These are phyloP conservation scores for Emmonsiellopsis sp. DNA, from an alignment of 2,329 filamentous ascomycete species.

Conservation along the genomic window DNA sequence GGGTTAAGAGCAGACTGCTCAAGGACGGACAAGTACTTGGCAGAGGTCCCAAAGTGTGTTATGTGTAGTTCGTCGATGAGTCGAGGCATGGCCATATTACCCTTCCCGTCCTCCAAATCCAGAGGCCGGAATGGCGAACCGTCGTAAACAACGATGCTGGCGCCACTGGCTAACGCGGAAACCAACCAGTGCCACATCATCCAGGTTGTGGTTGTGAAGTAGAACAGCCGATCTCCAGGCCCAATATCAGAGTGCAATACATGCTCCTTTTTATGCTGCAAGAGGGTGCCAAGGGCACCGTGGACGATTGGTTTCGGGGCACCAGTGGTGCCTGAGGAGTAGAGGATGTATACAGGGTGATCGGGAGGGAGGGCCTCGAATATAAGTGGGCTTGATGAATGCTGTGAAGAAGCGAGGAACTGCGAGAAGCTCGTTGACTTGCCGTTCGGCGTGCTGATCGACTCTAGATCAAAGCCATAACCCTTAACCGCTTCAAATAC, in stretches of 20 bases:
- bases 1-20: slow-evolving; percentile 67
- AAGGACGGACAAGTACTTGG: slow-evolving; percentile 83
- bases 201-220: slow-evolving; percentile 93
- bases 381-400: slow-evolving; percentile 31
- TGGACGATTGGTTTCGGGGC: slow-evolving; percentile 91
- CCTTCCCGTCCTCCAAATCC: slow-evolving; percentile 45
- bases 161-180: slow-evolving; percentile 71
- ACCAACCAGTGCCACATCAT: slow-evolving; percentile 99
- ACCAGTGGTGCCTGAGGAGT: slow-evolving; percentile 82
- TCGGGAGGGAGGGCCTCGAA: slow-evolving; percentile 76
- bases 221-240: slow-evolving; percentile 66
- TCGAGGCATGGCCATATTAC: slow-evolving; percentile 70
- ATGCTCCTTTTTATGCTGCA: slow-evolving; percentile 97
- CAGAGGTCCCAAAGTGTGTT: slow-evolving; percentile 90
- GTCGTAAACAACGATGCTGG: slow-evolving; percentile 80
- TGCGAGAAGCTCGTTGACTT: slow-evolving; percentile 32
- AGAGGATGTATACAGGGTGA: slow-evolving; percentile 88
- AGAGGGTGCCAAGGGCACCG: slow-evolving; percentile 75
- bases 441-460: slow-evolving; percentile 27
- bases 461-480: slow-evolving; percentile 26
- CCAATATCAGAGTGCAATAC: slow-evolving; percentile 74
- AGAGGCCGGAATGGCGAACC: slow-evolving; percentile 78
- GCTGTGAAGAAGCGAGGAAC: slow-evolving; percentile 36
- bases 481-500: slow-evolving; percentile 58
- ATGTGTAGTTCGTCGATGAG: slow-evolving; percentile 73